Conservation (phyloP, 148 eudicot species). For the Talinum fruticosum region DNA sequence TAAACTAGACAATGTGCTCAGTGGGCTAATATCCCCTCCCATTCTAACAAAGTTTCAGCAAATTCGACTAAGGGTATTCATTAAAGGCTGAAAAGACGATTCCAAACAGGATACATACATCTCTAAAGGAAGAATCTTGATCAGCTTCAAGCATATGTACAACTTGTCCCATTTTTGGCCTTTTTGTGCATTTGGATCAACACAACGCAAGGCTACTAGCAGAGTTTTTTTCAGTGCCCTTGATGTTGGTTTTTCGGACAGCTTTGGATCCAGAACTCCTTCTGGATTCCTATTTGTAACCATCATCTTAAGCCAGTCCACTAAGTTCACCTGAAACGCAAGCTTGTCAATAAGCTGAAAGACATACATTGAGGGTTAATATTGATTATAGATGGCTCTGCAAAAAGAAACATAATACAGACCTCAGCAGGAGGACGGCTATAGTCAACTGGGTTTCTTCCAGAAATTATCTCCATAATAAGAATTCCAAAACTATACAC, state of each 20-base stretch:
- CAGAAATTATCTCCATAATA: constrained; percentile 68
- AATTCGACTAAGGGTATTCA: background rate
- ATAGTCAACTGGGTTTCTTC: constrained; percentile 67
- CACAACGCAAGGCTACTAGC: constrained; percentile 63
- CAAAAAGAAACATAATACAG: constrained; percentile 1
- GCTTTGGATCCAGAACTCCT: constrained; percentile 67
- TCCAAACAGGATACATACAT: constrained; percentile 35
- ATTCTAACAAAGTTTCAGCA: background rate
- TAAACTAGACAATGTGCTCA: background rate
- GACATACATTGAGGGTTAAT: background rate
- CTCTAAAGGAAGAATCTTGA: constrained; percentile 45
- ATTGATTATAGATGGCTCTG: background rate
- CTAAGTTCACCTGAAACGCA: constrained; percentile 54
- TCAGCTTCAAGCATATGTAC: constrained; percentile 75
- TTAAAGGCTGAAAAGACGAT: background rate
- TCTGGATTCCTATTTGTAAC: constrained; percentile 55
- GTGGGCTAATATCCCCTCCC: background rate
- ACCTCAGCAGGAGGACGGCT: constrained; percentile 71
- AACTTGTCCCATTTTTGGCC: constrained; percentile 71
- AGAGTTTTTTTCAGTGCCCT: constrained; percentile 54
- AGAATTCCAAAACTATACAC: constrained; percentile 76
- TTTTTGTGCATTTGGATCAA: constrained; percentile 59
- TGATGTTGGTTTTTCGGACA: constrained; percentile 52
- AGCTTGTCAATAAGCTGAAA: constrained; percentile 11
- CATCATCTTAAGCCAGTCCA: constrained; percentile 74